phyloP scores from a whole-genome alignment of 2,329 filamentous ascomycete species.

The Exophiala calicioides region DNA sequence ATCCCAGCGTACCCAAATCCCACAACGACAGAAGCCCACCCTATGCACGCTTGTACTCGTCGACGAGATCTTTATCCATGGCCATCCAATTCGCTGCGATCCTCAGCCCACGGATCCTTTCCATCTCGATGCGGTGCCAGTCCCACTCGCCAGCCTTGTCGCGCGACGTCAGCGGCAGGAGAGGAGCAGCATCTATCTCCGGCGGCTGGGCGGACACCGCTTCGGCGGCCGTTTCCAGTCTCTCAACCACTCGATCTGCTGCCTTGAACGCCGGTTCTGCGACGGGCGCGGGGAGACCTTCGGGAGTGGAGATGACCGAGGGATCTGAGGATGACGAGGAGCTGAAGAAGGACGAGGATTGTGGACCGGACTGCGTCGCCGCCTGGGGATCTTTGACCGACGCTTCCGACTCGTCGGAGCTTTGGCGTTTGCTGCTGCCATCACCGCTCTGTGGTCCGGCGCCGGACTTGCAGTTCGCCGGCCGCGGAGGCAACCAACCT shows the following conservation, averaged over 20 bases:
- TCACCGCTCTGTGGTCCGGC: too few relatives aligned
- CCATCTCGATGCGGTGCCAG: constrained; percentile 62
- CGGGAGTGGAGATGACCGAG: constrained; percentile 11
- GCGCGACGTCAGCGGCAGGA: constrained; percentile 38
- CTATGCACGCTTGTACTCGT: constrained; percentile 41
- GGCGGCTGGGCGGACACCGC: constrained; percentile 23
- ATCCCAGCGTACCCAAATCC: neutral
- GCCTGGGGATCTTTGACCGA: neutral
- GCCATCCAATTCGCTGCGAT: constrained; percentile 57
- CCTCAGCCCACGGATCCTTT: constrained; percentile 56
- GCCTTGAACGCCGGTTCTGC: constrained; percentile 10
- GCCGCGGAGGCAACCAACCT: constrained; percentile 71
- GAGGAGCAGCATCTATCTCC: constrained; percentile 22
- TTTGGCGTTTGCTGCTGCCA: neutral
- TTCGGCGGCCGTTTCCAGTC: constrained; percentile 30
- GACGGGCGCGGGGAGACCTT: constrained; percentile 19
- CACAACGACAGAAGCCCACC: too few relatives aligned
- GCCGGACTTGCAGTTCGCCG: constrained; percentile 52
- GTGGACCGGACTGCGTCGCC: neutral
- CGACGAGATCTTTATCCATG: constrained; percentile 54
- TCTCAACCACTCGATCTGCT: constrained; percentile 20
- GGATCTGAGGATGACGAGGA: constrained; percentile 9
- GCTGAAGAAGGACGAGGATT: neutral
- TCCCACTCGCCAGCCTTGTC: constrained; percentile 52
- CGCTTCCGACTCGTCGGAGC: constrained; percentile 14